Evolutionary conservation across 2,329 filamentous ascomycete genomes (phyloP).

Genomic region (Mycosphaerelloides madeirae): DNA sequence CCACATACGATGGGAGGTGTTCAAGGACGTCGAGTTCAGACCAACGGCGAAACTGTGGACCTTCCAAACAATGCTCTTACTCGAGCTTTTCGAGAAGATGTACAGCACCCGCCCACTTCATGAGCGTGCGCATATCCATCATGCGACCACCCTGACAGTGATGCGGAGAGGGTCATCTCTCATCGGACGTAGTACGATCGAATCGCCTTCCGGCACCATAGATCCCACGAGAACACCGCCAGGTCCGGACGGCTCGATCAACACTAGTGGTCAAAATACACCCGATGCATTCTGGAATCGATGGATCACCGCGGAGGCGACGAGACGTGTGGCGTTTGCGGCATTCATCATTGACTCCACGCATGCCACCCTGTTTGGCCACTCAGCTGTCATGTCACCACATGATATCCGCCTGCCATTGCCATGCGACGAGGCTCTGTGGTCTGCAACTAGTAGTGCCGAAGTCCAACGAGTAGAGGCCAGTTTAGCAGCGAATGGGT

Average conservation of each 20-base stretch:
- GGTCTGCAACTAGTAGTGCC: conserved; percentile 81
- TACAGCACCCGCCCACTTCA: conserved; percentile 88
- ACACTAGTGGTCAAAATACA: conserved; percentile 52
- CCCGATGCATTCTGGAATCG: conserved; percentile 90
- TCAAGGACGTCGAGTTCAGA: conserved; percentile 83
- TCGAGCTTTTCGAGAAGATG: conserved; percentile 97
- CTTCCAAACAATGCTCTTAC: conserved; percentile 81
- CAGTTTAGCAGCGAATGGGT: conserved; percentile 71
- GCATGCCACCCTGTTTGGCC: conserved; percentile 96
- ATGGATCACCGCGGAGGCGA: conserved; percentile 94
- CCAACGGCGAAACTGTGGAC: conserved; percentile 94
- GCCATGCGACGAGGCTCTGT: conserved; percentile 87
- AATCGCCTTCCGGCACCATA: conserved; percentile 72
- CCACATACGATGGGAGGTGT: conserved; percentile 93
- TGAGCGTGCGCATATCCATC: conserved; percentile 92
- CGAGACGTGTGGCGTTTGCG: conserved; percentile 81
- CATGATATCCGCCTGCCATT: conserved; percentile 89
- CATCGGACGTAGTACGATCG: conserved; percentile 76
- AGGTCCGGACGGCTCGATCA: conserved; percentile 47
- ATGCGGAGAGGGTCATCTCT: conserved; percentile 92
- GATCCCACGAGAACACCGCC: conserved; percentile 44
- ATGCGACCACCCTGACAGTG: conserved; percentile 88
- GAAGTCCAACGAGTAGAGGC: conserved; percentile 83
- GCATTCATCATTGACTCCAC: conserved; percentile 94
- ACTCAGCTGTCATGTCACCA: conserved; percentile 93